phyloP scores from a whole-genome alignment of 2,329 filamentous ascomycete genomes.

The Trichoderma arundinaceum region DNA sequence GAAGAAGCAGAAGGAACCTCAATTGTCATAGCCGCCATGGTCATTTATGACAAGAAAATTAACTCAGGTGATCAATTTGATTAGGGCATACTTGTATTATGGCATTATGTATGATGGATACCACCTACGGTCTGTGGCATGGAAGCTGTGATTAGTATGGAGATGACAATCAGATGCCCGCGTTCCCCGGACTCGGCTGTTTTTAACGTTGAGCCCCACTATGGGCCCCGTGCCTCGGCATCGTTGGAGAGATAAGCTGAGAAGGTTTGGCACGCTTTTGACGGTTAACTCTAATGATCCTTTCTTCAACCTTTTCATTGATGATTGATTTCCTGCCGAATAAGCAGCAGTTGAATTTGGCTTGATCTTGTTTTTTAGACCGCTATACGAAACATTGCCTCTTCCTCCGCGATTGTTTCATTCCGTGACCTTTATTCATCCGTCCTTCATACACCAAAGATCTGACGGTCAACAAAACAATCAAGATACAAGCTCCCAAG shows the following conservation, averaged over 20 bases:
- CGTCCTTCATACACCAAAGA: neutral
- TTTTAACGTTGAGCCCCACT: neutral
- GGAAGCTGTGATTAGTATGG: neutral
- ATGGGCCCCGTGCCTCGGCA: slow-evolving; percentile 4
- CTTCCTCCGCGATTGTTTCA: neutral
- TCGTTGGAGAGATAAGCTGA: neutral
- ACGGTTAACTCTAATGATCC: neutral
- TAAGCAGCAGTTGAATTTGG: neutral
- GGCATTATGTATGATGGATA: no score
- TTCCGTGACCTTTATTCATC: neutral
- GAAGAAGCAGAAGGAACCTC: no score
- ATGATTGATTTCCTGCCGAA: neutral
- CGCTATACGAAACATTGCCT: neutral
- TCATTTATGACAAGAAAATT: no score
- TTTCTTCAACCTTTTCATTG: neutral
- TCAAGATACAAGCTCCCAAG: neutral
- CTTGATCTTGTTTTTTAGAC: neutral
- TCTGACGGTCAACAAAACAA: neutral
- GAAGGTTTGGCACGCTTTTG: neutral
- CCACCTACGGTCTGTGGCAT: no score
- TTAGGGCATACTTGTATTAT: no score
- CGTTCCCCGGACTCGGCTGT: slow-evolving; percentile 3
- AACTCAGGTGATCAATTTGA: no score
- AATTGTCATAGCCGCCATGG: no score
- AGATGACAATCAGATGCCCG: neutral